Percentiles rank a stretch among this genome's conserved stretches.
phyloP scores from a whole-genome alignment of 78 protist genomes.

The Dictyostelium discoideum region dicty_2.7 NC_007091.3:2488001-2488500 shows the following conservation, averaged over 20 bases:
- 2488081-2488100: neutral
- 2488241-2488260: neutral
- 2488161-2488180: constrained; percentile 1
- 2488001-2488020: neutral
- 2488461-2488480: neutral
- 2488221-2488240: neutral
- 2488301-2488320: neutral
- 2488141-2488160: neutral
- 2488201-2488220: constrained; percentile 6
- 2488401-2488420: neutral
- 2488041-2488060: too few species aligned
- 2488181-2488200: neutral
- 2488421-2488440: neutral
- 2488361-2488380: neutral
- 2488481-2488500: neutral
- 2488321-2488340: neutral
- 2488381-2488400: neutral
- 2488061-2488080: too few species aligned
- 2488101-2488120: neutral
- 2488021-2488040: neutral
- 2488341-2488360: neutral
- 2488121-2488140: neutral
- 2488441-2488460: neutral
- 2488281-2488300: neutral
- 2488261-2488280: neutral